phyloP scores from a whole-genome alignment of 768 basidiomycete genomes.

The Kwoniella sp. region DNA sequence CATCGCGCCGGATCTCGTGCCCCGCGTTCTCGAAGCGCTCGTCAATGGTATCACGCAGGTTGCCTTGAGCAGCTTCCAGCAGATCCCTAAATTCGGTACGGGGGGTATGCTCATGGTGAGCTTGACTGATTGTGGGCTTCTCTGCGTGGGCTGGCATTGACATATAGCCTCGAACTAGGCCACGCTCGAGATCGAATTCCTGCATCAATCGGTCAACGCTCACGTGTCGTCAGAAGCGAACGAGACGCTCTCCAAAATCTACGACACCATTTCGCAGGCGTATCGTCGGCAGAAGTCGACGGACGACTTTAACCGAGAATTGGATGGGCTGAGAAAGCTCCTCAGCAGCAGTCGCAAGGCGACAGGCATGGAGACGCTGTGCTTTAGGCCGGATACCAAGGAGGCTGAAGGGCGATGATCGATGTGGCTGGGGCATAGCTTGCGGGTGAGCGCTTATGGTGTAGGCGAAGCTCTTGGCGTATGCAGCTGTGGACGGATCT shows the following conservation, averaged over 20 bases:
- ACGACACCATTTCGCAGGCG: constrained; percentile 88
- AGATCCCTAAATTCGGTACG: constrained; percentile 90
- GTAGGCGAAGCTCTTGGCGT: no score
- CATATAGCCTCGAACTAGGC: constrained; percentile 58
- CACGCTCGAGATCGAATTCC: constrained; percentile 96
- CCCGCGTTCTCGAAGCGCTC: constrained; percentile 73
- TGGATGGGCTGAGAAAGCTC: constrained; percentile 88
- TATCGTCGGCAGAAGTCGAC: constrained; percentile 67
- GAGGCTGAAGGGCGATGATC: no score
- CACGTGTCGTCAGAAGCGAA: constrained; percentile 76
- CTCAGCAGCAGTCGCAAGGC: constrained; percentile 80
- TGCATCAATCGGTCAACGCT: constrained; percentile 89
- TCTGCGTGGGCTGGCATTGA: not conserved
- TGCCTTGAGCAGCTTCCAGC: constrained; percentile 76
- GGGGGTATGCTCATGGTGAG: constrained; percentile 94
- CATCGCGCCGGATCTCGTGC: constrained; percentile 71
- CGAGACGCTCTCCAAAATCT: constrained; percentile 80
- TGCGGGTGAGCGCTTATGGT: not conserved
- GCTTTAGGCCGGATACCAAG: no score
- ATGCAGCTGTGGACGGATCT: no score
- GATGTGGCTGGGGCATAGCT: no score
- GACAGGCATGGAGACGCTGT: constrained; percentile 90
- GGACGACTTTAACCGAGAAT: constrained; percentile 69
- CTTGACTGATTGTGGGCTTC: constrained; percentile 14
- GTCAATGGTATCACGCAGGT: constrained; percentile 79